Conservation (phyloP, 441 rosid genomes). For the Dalechampia spathulata region DNA sequence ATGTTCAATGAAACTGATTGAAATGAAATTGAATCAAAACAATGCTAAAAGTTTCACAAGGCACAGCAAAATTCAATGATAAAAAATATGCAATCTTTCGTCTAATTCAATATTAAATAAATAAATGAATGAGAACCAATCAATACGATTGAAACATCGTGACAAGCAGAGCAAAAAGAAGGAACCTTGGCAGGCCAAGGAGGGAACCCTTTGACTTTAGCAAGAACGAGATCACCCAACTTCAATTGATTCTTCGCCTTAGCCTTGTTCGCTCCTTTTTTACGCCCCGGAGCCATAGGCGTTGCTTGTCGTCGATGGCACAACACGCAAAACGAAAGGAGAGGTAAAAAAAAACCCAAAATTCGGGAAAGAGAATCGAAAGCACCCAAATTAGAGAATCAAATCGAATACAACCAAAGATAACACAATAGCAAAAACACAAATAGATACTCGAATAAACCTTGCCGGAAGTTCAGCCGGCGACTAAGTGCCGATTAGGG, state of each 20-base stretch:
- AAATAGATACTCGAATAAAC: slow-evolving; percentile 1
- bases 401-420: slow-evolving; percentile 5
- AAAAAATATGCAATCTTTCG: neutral
- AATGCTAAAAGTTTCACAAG: neutral
- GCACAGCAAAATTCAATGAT: neutral
- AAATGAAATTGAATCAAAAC: too few relatives aligned
- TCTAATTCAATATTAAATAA: too few relatives aligned
- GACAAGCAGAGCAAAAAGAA: too few relatives aligned
- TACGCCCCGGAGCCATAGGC: slow-evolving; percentile 96
- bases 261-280: slow-evolving; percentile 71
- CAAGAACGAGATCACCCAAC: slow-evolving; percentile 95
- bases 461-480: slow-evolving; percentile 29
- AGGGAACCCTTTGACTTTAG: slow-evolving; percentile 98
- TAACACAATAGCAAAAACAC: neutral
- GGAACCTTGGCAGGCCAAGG: slow-evolving; percentile 99
- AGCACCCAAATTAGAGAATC: neutral
- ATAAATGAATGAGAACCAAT: neutral
- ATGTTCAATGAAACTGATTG: too few relatives aligned
- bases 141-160: neutral
- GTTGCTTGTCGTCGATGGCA: slow-evolving; percentile 6
- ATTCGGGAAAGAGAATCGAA: neutral
- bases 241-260: slow-evolving; percentile 62
- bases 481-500: slow-evolving; percentile 18
- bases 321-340: neutral
- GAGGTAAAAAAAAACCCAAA: slow-evolving; percentile 25